phyloP scores from a whole-genome alignment of 2,329 filamentous ascomycete genomes.

The Epichloe baconii region DNA sequence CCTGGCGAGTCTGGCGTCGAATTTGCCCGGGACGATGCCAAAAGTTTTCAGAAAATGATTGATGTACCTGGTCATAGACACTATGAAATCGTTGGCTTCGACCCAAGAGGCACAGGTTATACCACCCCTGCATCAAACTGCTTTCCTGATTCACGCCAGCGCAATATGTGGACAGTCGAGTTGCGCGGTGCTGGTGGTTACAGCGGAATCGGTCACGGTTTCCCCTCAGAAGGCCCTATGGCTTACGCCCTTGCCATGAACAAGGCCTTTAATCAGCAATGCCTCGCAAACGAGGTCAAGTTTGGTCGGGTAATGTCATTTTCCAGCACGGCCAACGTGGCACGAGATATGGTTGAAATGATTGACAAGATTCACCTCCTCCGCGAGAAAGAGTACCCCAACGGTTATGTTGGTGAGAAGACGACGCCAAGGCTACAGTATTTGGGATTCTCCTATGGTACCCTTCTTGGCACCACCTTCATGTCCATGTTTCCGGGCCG shows the following conservation, averaged over 20 bases:
- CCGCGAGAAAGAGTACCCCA: constrained; percentile 2
- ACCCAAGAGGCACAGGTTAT: constrained; percentile 27
- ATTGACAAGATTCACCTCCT: constrained; percentile 24
- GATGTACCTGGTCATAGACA: constrained; percentile 16
- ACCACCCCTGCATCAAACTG: constrained; percentile 26
- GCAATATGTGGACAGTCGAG: constrained; percentile 17
- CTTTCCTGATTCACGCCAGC: constrained; percentile 17
- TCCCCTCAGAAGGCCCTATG: constrained; percentile 2
- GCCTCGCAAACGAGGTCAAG: constrained; percentile 7
- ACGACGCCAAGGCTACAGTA: constrained; percentile 24
- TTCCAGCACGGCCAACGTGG: constrained; percentile 25
- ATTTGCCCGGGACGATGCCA: constrained; percentile 5
- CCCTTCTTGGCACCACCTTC: constrained; percentile 19
- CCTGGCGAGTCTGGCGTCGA: constrained; percentile 27
- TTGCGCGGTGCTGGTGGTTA: constrained; percentile 13
- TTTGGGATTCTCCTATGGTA: constrained; percentile 34
- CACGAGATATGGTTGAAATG: constrained; percentile 29
- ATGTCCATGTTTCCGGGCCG: constrained; percentile 20
- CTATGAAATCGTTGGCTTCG: constrained; percentile 29
- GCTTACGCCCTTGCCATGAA: constrained; percentile 12
- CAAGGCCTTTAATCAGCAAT: constrained; percentile 16
- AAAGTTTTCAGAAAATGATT: constrained; percentile 2
- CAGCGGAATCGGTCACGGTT: constrained; percentile 8
- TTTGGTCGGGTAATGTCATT: constrained; percentile 14
- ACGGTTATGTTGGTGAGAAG: neutral